Conservation (phyloP, 1,284 basidiomycete genomes). For the Phylloporus sp. region DNA sequence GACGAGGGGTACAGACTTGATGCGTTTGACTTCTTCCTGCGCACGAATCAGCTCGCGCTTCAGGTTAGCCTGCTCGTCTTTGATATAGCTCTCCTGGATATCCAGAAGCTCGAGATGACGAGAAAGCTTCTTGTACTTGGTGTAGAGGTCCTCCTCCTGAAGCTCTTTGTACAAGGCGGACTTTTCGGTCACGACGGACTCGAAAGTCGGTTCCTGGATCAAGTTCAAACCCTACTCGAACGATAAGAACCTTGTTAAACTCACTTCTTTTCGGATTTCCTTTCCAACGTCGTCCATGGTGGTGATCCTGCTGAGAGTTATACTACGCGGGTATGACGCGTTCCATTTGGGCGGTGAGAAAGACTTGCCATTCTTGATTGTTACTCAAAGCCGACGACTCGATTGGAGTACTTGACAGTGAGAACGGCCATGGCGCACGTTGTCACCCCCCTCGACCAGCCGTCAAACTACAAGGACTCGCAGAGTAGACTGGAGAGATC, state of each 20-base stretch:
- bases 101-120: slow-evolving; percentile 94
- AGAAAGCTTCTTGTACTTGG: slow-evolving; percentile 94
- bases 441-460: slow-evolving; percentile 84
- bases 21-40: slow-evolving; percentile 99
- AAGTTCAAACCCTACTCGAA: not conserved
- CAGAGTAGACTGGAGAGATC: slow-evolving; percentile 76
- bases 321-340: slow-evolving; percentile 38
- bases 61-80: slow-evolving; percentile 98
- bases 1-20: slow-evolving; percentile 98
- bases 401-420: not conserved
- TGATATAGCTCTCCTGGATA: slow-evolving; percentile 97
- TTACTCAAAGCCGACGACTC: not conserved
- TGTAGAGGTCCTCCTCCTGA: slow-evolving; percentile 92
- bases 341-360: slow-evolving; percentile 34
- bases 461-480: slow-evolving; percentile 95
- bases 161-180: slow-evolving; percentile 82
- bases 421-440: slow-evolving; percentile 79
- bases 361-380: slow-evolving; percentile 24
- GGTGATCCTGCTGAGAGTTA: slow-evolving; percentile 21
- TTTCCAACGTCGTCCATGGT: slow-evolving; percentile 83
- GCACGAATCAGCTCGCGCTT: slow-evolving; percentile 98
- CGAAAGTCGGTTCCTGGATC: slow-evolving; percentile 86
- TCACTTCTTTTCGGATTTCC: slow-evolving; percentile 83
- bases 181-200: slow-evolving; percentile 88
- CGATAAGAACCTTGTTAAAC: slow-evolving; percentile 26